Conservation (phyloP, 1,139 yeast species). For the Candida freyschussii region DNA sequence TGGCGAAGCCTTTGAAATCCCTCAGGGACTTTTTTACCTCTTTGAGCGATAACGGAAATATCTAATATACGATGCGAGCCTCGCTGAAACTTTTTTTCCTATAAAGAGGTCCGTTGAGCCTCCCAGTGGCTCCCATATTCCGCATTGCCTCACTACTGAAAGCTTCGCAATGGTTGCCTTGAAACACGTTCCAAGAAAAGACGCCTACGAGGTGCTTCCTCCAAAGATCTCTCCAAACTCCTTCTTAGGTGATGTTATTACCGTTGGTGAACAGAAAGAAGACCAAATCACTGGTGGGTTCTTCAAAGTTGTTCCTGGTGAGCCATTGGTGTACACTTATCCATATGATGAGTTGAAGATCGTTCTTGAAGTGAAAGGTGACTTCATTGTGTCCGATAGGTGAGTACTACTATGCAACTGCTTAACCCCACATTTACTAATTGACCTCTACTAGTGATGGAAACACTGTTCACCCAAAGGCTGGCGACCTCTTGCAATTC, state of each 20-base stretch:
- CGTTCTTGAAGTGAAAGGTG: constrained; percentile 41
- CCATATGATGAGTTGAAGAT: constrained; percentile 50
- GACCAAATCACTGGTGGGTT: constrained; percentile 52
- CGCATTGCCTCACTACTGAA: neutral
- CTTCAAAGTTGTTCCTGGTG: constrained; percentile 56
- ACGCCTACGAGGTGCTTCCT: constrained; percentile 51
- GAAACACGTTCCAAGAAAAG: constrained; percentile 47
- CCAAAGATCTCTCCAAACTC: constrained; percentile 51
- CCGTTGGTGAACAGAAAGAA: constrained; percentile 45
- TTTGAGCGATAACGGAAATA: constrained; percentile 1
- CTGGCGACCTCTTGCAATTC: constrained; percentile 46
- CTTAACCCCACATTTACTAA: too few relatives aligned
- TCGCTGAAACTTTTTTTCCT: neutral
- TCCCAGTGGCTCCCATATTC: constrained; percentile 1
- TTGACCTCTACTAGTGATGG: too few relatives aligned
- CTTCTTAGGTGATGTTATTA: constrained; percentile 49
- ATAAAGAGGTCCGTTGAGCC: neutral
- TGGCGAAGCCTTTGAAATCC: too few relatives aligned
- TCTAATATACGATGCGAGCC: too few relatives aligned
- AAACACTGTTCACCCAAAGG: constrained; percentile 38
- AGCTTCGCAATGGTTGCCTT: constrained; percentile 53
- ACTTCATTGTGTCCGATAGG: constrained; percentile 36
- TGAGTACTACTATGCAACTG: too few relatives aligned
- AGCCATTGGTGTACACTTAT: constrained; percentile 51
- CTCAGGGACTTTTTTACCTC: constrained; percentile 7